Percentiles rank a stretch among this genome's conserved stretches.
Conservation (phyloP, 1,284 basidiomycete species). For the Crucibulum cyathiforme region DNA sequence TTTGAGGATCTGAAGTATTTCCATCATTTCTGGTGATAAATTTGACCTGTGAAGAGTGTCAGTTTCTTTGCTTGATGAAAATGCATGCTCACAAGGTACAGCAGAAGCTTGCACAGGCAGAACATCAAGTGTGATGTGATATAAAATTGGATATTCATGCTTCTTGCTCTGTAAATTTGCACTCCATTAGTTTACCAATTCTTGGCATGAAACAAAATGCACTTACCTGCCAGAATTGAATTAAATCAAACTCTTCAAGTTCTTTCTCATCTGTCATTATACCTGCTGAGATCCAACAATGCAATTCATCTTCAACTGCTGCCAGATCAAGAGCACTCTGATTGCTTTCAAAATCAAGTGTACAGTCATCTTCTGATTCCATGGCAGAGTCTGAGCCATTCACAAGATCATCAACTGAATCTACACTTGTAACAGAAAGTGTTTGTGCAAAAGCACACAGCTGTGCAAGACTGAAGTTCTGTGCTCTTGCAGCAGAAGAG, state of each 20-base stretch:
- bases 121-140: background rate
- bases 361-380: no score
- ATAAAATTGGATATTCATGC: background rate
- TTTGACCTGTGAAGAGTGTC: background rate
- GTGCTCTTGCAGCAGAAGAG: no score
- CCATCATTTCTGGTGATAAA: background rate
- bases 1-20: background rate
- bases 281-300: no score
- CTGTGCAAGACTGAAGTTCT: no score
- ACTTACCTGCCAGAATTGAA: background rate
- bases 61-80: background rate
- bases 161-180: background rate
- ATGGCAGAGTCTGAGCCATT: no score
- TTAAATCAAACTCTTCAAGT: background rate
- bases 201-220: background rate
- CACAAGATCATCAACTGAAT: no score
- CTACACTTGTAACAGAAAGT: no score
- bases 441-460: no score
- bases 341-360: no score
- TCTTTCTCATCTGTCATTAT: background rate
- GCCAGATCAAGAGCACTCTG: no score
- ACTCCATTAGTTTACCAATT: background rate
- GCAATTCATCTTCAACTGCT: conserved; percentile 27
- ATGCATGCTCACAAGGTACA: background rate
- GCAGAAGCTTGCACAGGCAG: background rate